Evolutionary conservation across 2,329 filamentous ascomycete genomes (phyloP), one percentile per base, ranked within the genome.

Genomic region (Diaporthe sp.): DNA sequence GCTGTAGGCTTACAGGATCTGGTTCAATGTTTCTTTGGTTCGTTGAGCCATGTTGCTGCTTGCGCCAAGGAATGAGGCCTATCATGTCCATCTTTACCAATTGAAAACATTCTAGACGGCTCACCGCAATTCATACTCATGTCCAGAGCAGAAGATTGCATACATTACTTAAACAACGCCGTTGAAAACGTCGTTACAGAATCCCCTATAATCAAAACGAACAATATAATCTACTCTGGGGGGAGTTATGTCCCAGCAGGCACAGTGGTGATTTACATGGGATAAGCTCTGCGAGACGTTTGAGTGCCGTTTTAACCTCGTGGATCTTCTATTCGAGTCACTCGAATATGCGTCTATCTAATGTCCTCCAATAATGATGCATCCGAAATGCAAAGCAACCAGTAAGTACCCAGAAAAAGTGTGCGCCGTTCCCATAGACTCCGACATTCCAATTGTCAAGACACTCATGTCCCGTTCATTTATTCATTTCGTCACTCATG

Each of bases 401-500:
- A 22, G 31, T 72, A 12, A 46, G 31, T 72, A 61, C 49, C 58
- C 71, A 65, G 44, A 46, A 22, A 49, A 67, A 65, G 53, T 34
- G 12, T 53, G 34, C 72, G 53, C 49, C 34, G 37, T 15, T 46
- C 58, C 39, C 70, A 67, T 58, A 44, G 28, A 67, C 34, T 62
- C 71, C 37, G 2, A 31, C 13, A 44, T 53, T 46, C 59, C 49
- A 61, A 49, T 31, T 65, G 71, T 25, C 3, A 42, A 37, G 15
- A 37, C 49, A 49, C 22, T 68, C 28, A 62, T 25, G 49, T 58
- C 58, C 58, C 25, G 15, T 37, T 58, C 31, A 42, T 75, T 25
- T 72, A 72, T 31, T 72, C 49, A 72, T 72, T 57, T 72, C 69
- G 44, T 67, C 49, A 59, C 58, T 39, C 58, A 59, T 53, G 34